Base-by-base conservation (phyloP, 140 eudicot genomes). In the Cichorium intybus region DNA sequence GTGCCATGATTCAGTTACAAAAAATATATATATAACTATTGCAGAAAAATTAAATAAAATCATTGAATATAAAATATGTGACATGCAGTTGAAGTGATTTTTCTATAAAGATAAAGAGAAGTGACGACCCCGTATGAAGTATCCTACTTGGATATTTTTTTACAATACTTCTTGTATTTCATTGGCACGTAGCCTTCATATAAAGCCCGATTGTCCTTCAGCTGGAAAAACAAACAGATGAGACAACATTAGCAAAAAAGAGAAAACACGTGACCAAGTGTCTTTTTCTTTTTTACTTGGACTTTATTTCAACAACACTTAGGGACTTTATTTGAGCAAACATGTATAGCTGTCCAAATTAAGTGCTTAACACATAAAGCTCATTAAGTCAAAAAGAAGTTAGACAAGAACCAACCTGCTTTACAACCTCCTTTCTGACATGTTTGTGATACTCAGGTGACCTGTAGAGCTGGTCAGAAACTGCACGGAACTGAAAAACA, bases 131-230 rank as follows among this genome's bases (percentile, higher is more conserved):
- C 37, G 56, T 75, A 69, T 33, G 58, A 72, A 55, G 77, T 68
- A 37, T 49, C 95, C 81, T 85, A 89, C 97, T 86, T 90, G 27
- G 83, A 79, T 80, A 90, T 78, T 87, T 86, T 90, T 77, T 87
- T 90, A 93, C 76, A 84, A 78, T 90, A 90, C 62, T 76, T 69
- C 64, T 84, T 90, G 93, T 84, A 90, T 87, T 87, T 84, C 97
- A 90, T 90, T 27, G 97, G 97, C 49, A 90, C 93, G 35, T 90
- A 86, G 82, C 95, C 81, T 84, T 86, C 95, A 56, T 90, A 90
- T 28, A 75, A 56, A 29, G 85, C 61, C 57, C 74, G 81, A 51
- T 53, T 35, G 20, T 84, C 93, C 70, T 86, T 90, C 61, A 90
- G 87, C 97, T 90, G 95, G 34, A 72, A 61, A 61, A 70, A 47